Conservation (phyloP, 306 rosid genomes). For the Castanea sativa region DNA sequence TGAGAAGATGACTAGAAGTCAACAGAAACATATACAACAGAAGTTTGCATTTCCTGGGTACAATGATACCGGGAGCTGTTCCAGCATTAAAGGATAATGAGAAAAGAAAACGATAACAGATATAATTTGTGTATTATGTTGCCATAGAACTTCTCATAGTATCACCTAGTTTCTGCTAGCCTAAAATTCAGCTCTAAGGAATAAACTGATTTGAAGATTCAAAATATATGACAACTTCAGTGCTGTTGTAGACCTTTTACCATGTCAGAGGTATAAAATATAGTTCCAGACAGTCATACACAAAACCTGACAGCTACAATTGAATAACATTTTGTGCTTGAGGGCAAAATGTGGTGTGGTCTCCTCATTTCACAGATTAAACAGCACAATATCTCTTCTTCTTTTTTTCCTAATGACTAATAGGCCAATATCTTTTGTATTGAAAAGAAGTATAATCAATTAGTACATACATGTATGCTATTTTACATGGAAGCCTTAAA, state of each 20-base stretch:
- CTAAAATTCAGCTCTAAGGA: not conserved
- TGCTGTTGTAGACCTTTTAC: not conserved
- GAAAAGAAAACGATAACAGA: not conserved
- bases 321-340: not conserved
- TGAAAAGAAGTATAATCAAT: not conserved
- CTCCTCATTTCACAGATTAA: not conserved
- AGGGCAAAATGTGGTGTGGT: not conserved
- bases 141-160: not conserved
- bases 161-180: not conserved
- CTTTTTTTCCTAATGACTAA: too few species aligned
- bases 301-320: not conserved
- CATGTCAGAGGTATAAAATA: not conserved
- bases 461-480: not conserved
- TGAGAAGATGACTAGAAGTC: constrained; percentile 13
- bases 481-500: not conserved
- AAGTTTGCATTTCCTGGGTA: not conserved
- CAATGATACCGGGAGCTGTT: not conserved
- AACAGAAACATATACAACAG: not conserved
- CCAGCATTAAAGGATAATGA: not conserved
- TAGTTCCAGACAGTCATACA: not conserved
- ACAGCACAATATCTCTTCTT: not conserved
- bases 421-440: not conserved
- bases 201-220: not conserved
- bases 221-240: not conserved
- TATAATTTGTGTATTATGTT: not conserved